A percentile compares a stretch with the other conserved stretches of the same genome.
These are phyloP conservation scores for Coprinopsis marcescibilis DNA, from an alignment of 768 basidiomycete genomes.

Conservation along the genomic window DNA sequence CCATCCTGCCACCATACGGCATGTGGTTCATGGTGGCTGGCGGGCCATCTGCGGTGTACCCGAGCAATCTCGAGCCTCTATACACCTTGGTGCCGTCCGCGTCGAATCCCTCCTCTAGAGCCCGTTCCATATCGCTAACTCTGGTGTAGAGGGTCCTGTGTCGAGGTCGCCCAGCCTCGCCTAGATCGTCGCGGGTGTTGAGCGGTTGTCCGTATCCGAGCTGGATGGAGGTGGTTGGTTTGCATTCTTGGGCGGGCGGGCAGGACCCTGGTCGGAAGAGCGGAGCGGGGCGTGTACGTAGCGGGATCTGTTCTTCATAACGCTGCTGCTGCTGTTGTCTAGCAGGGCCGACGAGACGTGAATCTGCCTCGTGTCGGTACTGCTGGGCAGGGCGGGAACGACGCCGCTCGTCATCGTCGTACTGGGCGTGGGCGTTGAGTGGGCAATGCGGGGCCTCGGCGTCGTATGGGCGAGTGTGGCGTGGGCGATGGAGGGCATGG, in stretches of 20 bases:
- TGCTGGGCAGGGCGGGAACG: too few species aligned
- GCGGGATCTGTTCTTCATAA: neutral
- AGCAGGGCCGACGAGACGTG: too few species aligned
- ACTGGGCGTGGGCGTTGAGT: too few species aligned
- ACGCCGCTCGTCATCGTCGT: too few species aligned
- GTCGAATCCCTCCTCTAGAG: neutral
- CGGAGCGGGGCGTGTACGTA: neutral
- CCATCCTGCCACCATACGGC: neutral
- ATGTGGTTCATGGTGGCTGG: neutral
- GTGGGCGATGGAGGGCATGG: too few species aligned
- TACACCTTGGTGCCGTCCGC: neutral
- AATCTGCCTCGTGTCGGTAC: too few species aligned
- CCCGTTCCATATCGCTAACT: neutral
- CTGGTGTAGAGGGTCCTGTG: neutral
- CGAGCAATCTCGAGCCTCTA: neutral
- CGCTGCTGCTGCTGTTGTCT: neutral
- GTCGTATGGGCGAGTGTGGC: too few species aligned
- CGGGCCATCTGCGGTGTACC: neutral
- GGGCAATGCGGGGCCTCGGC: too few species aligned
- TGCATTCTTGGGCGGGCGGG: neutral
- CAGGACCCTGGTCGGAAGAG: neutral
- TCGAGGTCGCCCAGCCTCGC: neutral
- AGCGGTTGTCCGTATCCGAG: neutral
- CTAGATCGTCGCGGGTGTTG: conserved; percentile 1
- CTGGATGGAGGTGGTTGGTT: neutral